These are phyloP conservation scores for Aspergillus melleus DNA, from an alignment of 2,329 filamentous ascomycete species.

Conservation along the genomic window DNA sequence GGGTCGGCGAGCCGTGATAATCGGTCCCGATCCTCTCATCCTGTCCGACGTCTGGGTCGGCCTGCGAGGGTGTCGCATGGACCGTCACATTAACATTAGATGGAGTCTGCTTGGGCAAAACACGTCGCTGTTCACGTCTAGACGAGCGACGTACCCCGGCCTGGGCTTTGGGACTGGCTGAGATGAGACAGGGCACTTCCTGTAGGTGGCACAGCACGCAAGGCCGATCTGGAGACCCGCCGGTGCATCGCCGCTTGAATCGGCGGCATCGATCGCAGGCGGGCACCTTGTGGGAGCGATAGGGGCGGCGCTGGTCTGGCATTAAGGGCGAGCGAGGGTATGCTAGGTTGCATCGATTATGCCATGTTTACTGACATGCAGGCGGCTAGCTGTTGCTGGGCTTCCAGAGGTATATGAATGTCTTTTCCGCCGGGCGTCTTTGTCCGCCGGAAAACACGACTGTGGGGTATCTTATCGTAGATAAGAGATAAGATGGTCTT, in stretches of 20 bases:
- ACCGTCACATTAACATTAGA: background rate
- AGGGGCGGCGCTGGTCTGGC: slow-evolving; percentile 13
- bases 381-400: background rate
- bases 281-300: slow-evolving; percentile 21
- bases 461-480: background rate
- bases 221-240: slow-evolving; percentile 14
- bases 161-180: background rate
- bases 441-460: background rate
- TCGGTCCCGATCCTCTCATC: slow-evolving; percentile 2
- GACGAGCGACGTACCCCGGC: background rate
- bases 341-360: background rate
- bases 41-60: slow-evolving; percentile 2
- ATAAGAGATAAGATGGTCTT: background rate
- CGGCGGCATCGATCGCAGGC: slow-evolving; percentile 23
- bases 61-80: background rate
- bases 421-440: slow-evolving; percentile 4
- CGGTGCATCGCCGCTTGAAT: slow-evolving; percentile 20
- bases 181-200: slow-evolving; percentile 15
- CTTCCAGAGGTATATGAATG: background rate
- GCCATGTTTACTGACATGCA: background rate
- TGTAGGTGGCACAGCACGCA: slow-evolving; percentile 20
- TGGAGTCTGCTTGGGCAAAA: background rate
- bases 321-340: background rate
- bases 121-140: background rate
- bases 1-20: slow-evolving; percentile 9